These are phyloP conservation scores for Fusarium mexicanum DNA, from an alignment of 2,329 filamentous ascomycete genomes.

Conservation along the genomic window DNA sequence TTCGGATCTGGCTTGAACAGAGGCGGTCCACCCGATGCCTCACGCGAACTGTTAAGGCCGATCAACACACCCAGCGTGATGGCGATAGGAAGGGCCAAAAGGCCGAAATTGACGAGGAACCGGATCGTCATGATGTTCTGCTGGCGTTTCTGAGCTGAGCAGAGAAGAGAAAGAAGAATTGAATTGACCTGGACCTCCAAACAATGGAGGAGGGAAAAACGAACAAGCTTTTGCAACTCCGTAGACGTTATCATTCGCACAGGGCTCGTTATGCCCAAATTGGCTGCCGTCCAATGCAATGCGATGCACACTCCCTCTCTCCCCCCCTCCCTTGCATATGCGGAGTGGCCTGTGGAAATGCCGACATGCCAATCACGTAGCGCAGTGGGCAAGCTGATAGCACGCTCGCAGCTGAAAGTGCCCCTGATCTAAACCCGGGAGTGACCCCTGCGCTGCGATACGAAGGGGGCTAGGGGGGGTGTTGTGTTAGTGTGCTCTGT, in stretches of 20 bases:
- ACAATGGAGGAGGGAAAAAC: background rate
- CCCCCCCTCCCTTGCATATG: constrained; percentile 15
- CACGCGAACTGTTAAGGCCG: constrained; percentile 57
- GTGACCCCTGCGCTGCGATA: constrained; percentile 18
- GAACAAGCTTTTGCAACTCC: constrained; percentile 15
- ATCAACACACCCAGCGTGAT: constrained; percentile 60
- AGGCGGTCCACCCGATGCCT: constrained; percentile 54
- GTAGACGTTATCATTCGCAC: constrained; percentile 16
- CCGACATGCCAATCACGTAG: constrained; percentile 31
- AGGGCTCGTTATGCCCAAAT: background rate
- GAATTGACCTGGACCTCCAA: background rate
- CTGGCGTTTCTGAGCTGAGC: background rate
- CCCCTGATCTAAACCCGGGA: constrained; percentile 33
- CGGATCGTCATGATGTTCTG: constrained; percentile 48
- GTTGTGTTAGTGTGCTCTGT: background rate
- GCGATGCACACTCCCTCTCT: background rate
- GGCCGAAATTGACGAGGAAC: constrained; percentile 60
- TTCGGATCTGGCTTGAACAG: constrained; percentile 50
- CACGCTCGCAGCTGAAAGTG: constrained; percentile 22
- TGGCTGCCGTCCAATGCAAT: background rate
- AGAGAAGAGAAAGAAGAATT: background rate
- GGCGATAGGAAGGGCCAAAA: constrained; percentile 61
- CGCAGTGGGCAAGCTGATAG: constrained; percentile 16
- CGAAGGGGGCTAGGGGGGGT: constrained; percentile 2
- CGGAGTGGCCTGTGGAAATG: background rate